Conservation (phyloP, 192 early-diverging fungal genomes). For the Dispira parvispora region DNA sequence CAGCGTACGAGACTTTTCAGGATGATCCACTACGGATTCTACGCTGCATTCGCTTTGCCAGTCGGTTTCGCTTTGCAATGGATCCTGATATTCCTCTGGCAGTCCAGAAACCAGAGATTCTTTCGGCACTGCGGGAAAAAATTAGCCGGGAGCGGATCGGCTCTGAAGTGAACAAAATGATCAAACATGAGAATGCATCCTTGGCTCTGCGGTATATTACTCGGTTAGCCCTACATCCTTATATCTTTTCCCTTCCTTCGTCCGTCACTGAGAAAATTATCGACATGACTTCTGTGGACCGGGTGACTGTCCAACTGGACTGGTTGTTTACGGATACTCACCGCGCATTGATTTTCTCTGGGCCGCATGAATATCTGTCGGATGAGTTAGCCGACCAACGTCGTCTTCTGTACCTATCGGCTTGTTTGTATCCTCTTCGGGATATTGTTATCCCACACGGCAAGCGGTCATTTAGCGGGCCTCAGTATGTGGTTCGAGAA, state of each 20-base stretch:
- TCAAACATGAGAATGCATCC: slow-evolving; percentile 38
- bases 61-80: slow-evolving; percentile 66
- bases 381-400: neutral
- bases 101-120: slow-evolving; percentile 31
- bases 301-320: neutral
- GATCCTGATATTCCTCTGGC: slow-evolving; percentile 46
- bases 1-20: slow-evolving; percentile 70
- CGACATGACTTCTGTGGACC: neutral
- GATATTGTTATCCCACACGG: slow-evolving; percentile 23
- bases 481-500: slow-evolving; percentile 36
- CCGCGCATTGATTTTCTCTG: neutral
- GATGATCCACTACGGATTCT: slow-evolving; percentile 93
- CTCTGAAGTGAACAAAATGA: slow-evolving; percentile 87
- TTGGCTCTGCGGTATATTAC: slow-evolving; percentile 29
- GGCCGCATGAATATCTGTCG: neutral
- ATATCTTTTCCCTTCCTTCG: slow-evolving; percentile 13
- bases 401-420: slow-evolving; percentile 34
- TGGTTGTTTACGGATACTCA: neutral
- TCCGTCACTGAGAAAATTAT: neutral
- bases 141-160: slow-evolving; percentile 88
- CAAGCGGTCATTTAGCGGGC: slow-evolving; percentile 26
- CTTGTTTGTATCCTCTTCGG: slow-evolving; percentile 37
- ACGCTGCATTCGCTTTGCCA: slow-evolving; percentile 88
- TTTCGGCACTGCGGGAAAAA: slow-evolving; percentile 53
- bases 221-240: slow-evolving; percentile 24